phyloP scores from a whole-genome alignment of 1,284 basidiomycete genomes.

The Fomitopsis palustris region DNA sequence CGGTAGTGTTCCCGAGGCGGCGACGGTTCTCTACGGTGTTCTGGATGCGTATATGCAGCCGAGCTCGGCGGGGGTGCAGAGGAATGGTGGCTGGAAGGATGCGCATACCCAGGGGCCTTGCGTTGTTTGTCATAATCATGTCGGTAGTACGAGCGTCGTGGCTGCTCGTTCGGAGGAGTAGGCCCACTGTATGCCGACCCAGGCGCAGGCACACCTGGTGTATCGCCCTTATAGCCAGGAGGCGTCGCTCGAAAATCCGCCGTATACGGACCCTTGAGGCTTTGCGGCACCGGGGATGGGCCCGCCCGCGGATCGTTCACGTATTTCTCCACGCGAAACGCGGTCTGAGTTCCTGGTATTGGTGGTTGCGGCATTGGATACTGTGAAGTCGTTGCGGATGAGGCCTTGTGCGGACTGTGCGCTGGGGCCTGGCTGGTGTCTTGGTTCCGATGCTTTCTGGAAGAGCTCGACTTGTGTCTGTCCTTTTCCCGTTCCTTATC shows the following conservation, averaged over 20 bases:
- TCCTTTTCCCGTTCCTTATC: slow-evolving; percentile 19
- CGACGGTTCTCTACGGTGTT: not conserved
- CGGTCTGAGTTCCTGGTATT: slow-evolving; percentile 11
- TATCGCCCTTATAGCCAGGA: not conserved
- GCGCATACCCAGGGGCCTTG: slow-evolving; percentile 3
- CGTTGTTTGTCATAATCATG: slow-evolving; percentile 31
- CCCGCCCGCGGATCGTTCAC: slow-evolving; percentile 15
- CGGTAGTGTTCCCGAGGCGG: not conserved
- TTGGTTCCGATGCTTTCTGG: slow-evolving; percentile 4
- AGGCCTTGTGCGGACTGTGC: not conserved
- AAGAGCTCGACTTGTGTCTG: slow-evolving; percentile 5
- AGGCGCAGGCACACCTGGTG: not conserved
- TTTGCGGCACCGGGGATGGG: not conserved
- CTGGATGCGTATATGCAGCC: not conserved
- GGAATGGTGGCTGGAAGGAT: not conserved
- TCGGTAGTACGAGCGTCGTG: slow-evolving; percentile 28
- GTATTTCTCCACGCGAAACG: slow-evolving; percentile 17
- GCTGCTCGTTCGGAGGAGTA: not conserved
- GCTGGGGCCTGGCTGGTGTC: not conserved
- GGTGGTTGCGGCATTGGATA: slow-evolving; percentile 2
- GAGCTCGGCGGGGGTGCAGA: not conserved
- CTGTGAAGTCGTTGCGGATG: not conserved
- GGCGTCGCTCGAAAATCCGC: slow-evolving; percentile 5
- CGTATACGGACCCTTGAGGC: not conserved
- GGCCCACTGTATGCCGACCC: not conserved